Percentiles rank a stretch among this genome's conserved stretches.
These are phyloP conservation scores for Gracilaria caudata DNA, from an alignment of 23 red algal genomes.

Conservation along the genomic window DNA sequence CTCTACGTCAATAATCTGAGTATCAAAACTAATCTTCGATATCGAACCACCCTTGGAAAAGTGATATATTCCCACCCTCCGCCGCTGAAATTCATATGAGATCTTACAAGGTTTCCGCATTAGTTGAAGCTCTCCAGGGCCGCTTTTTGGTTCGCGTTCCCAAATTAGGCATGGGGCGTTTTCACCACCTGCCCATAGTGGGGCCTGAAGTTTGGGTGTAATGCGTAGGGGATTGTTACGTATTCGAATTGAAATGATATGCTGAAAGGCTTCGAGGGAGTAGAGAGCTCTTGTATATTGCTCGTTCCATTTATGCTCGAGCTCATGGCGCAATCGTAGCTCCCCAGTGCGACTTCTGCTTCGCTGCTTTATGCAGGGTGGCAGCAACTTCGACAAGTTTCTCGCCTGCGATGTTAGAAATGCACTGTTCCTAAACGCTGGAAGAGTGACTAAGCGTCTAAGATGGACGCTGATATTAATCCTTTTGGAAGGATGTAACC, in stretches of 20 bases:
- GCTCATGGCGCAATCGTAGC: neutral
- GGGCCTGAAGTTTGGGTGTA: neutral
- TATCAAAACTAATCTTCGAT: neutral
- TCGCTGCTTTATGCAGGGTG: neutral
- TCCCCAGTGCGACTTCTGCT: no score
- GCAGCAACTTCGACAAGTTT: neutral
- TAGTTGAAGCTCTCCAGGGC: constrained; percentile 1
- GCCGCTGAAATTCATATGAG: constrained; percentile 1
- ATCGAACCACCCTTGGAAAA: neutral
- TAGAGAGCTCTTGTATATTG: neutral
- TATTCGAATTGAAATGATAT: neutral
- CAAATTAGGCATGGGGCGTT: constrained; percentile 3
- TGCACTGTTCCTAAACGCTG: neutral
- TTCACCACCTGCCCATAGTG: constrained; percentile 3
- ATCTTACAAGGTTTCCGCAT: constrained; percentile 19
- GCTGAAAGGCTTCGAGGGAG: neutral
- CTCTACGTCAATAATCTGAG: constrained; percentile 11
- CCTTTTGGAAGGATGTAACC: neutral
- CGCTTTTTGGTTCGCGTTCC: constrained; percentile 15
- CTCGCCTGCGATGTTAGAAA: neutral
- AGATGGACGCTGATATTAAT: neutral
- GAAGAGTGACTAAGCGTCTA: constrained; percentile 1
- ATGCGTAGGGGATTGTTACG: constrained; percentile 21
- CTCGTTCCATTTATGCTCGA: constrained; percentile 23
- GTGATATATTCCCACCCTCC: constrained; percentile 12